Evolutionary conservation across 305 asterid genomes (phyloP), one percentile per base, ranked within the genome.

Genomic region (Fraxinus dipetala): DNA sequence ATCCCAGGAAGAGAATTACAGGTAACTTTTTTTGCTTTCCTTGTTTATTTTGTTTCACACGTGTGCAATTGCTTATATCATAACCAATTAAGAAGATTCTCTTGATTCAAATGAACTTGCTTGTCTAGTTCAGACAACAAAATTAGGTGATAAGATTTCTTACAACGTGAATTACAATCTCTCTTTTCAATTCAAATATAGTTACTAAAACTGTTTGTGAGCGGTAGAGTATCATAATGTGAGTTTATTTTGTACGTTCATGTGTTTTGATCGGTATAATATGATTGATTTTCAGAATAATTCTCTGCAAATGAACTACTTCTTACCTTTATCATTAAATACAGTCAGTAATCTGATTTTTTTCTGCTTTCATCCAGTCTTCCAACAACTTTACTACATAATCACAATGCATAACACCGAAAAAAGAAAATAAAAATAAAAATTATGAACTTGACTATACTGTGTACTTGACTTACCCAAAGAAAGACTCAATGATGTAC

Each of bases 1-100:
- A 94, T 85, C 96, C 99, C 75, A 74, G 91, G 8, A 91, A 91
- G 86, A 92, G 99, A 91, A 94, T 94, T 75, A 89, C 98, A 83
- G 99, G 99, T 95, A 80, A 74, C 18, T 59, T 76, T 56, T 63
- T 70, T 26, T 9, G 59, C 82, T 76, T 61, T 61, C 13, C 31
- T 22, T 9, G 67, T 18, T 22, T 18, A 43, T 43, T 20, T 18
- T 18, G 67, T 56, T 56, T 16, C 2, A 0, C 18, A 56, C 2
- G 1, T 56, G 11, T 18, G 67, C 28, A 56, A 5, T n/a, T 56
- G 26, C 26, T 4, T 8, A 56, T 18, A 14, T n/a, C 6, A n/a
- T 56, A 56, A 56, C 2, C 28, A n/a, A 56, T 56, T 6, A 56
- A 56, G 67, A 56, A 16, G 4, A 56, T 0, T 7, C 11, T 56